These are phyloP conservation scores for Podaxis carcinomalis DNA, from an alignment of 768 basidiomycete genomes.

Conservation along the genomic window DNA sequence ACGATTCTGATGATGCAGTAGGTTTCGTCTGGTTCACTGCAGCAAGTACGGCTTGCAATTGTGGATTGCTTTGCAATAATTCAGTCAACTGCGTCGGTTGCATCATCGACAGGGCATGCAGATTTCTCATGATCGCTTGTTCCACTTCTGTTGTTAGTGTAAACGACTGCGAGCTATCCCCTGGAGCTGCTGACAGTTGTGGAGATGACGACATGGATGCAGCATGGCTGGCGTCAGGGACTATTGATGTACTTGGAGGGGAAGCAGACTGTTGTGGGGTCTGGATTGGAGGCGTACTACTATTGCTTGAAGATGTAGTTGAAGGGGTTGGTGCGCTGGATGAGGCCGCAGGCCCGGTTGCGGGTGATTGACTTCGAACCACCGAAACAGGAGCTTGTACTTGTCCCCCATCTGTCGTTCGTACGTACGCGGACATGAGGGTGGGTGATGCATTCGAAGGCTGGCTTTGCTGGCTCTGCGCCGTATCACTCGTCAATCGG, in stretches of 20 bases:
- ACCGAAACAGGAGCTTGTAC: neutral
- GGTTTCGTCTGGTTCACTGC: slow-evolving; percentile 4
- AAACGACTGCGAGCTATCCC: slow-evolving; percentile 7
- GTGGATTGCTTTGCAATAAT: slow-evolving; percentile 32
- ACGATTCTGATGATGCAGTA: neutral
- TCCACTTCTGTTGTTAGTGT: slow-evolving; percentile 14
- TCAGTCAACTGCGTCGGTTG: slow-evolving; percentile 34
- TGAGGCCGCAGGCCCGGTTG: neutral
- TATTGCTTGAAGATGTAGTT: neutral
- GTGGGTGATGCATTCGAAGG: neutral
- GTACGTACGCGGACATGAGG: neutral
- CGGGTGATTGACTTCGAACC: neutral
- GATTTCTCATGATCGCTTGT: slow-evolving; percentile 15
- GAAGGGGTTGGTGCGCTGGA: neutral
- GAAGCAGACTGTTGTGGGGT: slow-evolving; percentile 4
- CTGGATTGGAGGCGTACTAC: neutral
- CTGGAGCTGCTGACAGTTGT: slow-evolving; percentile 2
- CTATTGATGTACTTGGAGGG: neutral
- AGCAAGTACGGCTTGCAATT: slow-evolving; percentile 23
- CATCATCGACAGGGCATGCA: slow-evolving; percentile 28
- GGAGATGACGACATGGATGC: neutral
- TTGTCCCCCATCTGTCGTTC: neutral
- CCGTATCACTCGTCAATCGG: neutral
- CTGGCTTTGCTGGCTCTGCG: neutral
- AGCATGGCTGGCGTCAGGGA: neutral